These are phyloP conservation scores for Ophiosphaerella narmari DNA, from an alignment of 2,329 filamentous ascomycete species.

Conservation along the genomic window DNA sequence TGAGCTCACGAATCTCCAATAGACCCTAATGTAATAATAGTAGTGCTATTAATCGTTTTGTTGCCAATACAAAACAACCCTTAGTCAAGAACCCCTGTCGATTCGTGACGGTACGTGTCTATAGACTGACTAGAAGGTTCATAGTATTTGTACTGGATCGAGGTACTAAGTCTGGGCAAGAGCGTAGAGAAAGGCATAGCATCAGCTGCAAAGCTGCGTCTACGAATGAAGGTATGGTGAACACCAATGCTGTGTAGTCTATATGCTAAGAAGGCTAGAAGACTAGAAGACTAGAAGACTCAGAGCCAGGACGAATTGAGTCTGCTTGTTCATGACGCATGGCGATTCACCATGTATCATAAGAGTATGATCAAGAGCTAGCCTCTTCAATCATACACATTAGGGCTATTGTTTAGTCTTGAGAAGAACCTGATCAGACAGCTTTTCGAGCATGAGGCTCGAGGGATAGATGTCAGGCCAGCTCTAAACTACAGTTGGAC, in stretches of 20 bases:
- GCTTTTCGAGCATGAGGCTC: constrained; percentile 14
- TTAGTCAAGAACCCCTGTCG: too few species aligned
- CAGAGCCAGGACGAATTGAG: neutral
- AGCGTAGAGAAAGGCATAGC: constrained; percentile 6
- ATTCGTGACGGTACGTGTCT: too few species aligned
- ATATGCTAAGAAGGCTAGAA: too few species aligned
- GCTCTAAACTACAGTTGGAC: constrained; percentile 1
- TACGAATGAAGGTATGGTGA: constrained; percentile 2
- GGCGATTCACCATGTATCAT: constrained; percentile 28
- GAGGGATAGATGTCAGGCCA: constrained; percentile 14
- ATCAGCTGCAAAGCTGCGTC: constrained; percentile 5
- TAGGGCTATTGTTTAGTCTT: constrained; percentile 27
- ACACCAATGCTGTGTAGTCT: neutral
- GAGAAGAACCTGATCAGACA: constrained; percentile 15
- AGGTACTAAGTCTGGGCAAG: constrained; percentile 11
- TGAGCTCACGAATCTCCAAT: too few species aligned
- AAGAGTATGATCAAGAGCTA: constrained; percentile 18
- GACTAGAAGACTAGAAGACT: too few species aligned
- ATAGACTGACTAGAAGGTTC: too few species aligned
- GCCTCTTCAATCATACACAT: constrained; percentile 30
- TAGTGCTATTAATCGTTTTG: too few species aligned
- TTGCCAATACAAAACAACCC: too few species aligned
- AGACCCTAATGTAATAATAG: too few species aligned
- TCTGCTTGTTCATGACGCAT: constrained; percentile 17
- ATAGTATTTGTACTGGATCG: constrained; percentile 9